Percentiles rank a stretch among this genome's conserved stretches.
Evolutionary conservation across 495 filamentous ascomycete species (phyloP).

Genomic region (Penicillium canariense): DNA sequence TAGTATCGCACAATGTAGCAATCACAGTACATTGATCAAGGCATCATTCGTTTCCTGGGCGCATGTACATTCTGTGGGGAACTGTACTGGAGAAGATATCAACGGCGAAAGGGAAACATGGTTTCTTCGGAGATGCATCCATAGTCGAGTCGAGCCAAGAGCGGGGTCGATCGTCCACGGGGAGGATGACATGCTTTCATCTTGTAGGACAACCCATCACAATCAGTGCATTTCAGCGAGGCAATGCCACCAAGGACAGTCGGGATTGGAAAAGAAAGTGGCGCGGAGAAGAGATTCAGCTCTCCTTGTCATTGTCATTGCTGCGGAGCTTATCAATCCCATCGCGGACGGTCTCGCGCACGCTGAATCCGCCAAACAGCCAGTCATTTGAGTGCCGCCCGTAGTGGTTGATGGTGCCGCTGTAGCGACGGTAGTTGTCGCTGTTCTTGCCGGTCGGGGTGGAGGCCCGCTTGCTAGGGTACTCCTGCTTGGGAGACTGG

Average conservation of each 20-base stretch:
- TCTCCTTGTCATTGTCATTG: slow-evolving; percentile 33
- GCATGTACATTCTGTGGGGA: background rate
- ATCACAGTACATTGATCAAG: background rate
- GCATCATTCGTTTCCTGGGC: background rate
- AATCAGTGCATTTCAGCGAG: background rate
- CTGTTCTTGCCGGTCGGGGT: slow-evolving; percentile 27
- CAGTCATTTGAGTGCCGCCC: slow-evolving; percentile 52
- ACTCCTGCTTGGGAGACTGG: slow-evolving; percentile 18
- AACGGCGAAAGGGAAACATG: background rate
- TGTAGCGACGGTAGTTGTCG: slow-evolving; percentile 42
- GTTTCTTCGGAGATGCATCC: background rate
- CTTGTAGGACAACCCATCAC: background rate
- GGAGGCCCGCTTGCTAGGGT: slow-evolving; percentile 17
- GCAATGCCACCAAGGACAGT: background rate
- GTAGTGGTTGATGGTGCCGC: slow-evolving; percentile 42
- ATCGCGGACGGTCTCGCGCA: slow-evolving; percentile 46
- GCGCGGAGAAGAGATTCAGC: slow-evolving; percentile 16
- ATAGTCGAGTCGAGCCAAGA: background rate
- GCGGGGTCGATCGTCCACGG: background rate
- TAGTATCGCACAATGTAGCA: background rate
- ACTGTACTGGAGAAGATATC: background rate
- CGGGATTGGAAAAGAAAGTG: background rate
- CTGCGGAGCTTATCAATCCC: slow-evolving; percentile 50
- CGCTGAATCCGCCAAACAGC: slow-evolving; percentile 50
- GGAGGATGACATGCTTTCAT: background rate